Evolutionary conservation across 2,329 filamentous ascomycete species (phyloP).

Genomic region (Capronia coronata): DNA sequence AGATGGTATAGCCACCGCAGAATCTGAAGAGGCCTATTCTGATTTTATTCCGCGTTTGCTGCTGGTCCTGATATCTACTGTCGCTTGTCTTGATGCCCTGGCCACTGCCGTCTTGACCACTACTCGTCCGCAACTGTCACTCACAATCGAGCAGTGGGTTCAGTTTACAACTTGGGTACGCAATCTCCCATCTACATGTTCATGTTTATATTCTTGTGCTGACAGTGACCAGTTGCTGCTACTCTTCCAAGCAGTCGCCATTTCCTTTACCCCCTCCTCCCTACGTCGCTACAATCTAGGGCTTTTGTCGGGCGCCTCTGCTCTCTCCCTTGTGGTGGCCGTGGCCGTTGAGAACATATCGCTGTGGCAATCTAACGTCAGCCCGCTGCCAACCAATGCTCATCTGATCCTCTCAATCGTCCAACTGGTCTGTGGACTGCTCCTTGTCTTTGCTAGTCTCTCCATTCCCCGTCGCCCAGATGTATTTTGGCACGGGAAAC

Average conservation of each 20-base stretch:
- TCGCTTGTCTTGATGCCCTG: constrained; percentile 53
- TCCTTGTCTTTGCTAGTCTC: constrained; percentile 46
- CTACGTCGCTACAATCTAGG: constrained; percentile 24
- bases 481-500: constrained; percentile 53
- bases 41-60: constrained; percentile 51
- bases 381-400: constrained; percentile 17
- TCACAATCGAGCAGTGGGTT: constrained; percentile 55
- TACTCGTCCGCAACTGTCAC: constrained; percentile 34
- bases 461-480: constrained; percentile 61
- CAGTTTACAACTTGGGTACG: constrained; percentile 58
- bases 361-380: constrained; percentile 15
- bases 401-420: constrained; percentile 24
- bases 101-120: constrained; percentile 51
- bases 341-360: constrained; percentile 26
- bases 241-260: constrained; percentile 21
- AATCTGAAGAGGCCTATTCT: constrained; percentile 58
- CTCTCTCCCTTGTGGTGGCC: constrained; percentile 21
- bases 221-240: constrained; percentile 23
- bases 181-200: too few relatives aligned
- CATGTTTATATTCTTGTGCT: too few relatives aligned
- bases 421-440: constrained; percentile 33
- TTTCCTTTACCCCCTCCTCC: constrained; percentile 23
- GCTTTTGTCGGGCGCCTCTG: constrained; percentile 19
- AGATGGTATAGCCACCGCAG: constrained; percentile 62
- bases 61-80: constrained; percentile 49